These are phyloP conservation scores for Ascochyta lentis DNA, from an alignment of 2,329 filamentous ascomycete genomes.

Conservation along the genomic window DNA sequence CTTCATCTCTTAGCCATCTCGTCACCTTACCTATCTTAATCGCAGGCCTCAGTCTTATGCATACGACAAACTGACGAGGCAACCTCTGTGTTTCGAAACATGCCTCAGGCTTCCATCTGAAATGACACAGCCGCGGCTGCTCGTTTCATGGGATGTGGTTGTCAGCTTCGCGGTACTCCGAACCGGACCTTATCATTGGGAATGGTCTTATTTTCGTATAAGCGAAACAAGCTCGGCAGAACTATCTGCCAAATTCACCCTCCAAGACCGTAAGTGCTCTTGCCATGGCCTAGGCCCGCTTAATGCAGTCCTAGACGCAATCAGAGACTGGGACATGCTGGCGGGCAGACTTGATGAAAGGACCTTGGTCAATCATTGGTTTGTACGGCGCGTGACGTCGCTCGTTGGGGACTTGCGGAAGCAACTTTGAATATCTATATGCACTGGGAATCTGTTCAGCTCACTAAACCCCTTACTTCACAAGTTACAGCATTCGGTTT, in stretches of 20 bases:
- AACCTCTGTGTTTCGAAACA: constrained; percentile 14
- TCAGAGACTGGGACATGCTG: constrained; percentile 1
- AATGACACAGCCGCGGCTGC: neutral
- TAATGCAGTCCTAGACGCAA: neutral
- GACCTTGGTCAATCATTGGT: neutral
- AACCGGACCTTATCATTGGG: neutral
- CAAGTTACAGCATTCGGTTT: neutral
- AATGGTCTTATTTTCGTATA: neutral
- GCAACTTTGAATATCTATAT: neutral
- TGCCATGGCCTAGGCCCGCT: neutral
- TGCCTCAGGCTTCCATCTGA: neutral
- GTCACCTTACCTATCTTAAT: neutral
- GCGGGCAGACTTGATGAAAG: constrained; percentile 1
- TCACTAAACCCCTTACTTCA: neutral
- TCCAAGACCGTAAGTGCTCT: neutral
- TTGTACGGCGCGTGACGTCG: constrained; percentile 7
- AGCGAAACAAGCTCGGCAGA: neutral
- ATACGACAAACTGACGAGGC: neutral
- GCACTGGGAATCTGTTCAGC: neutral
- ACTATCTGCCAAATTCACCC: too few species aligned
- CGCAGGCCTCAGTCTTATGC: constrained; percentile 6
- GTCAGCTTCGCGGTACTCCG: neutral
- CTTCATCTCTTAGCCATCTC: constrained; percentile 15
- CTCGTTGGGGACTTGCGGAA: neutral
- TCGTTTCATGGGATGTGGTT: neutral